Conservation (phyloP, 768 basidiomycete species). For the Boletus subcaerulescens region DNA sequence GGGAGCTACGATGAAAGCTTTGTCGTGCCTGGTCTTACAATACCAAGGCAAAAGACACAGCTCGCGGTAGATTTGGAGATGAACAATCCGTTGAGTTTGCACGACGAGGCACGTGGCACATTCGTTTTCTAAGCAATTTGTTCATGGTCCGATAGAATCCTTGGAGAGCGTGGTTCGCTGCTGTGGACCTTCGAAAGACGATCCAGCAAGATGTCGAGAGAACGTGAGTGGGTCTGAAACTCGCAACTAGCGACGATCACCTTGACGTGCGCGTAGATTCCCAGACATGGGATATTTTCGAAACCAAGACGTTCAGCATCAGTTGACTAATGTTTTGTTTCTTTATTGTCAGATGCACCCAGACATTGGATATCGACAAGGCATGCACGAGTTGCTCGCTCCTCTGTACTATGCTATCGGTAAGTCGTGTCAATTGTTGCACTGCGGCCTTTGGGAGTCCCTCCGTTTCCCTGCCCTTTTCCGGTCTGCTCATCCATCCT, state of each 20-base stretch:
- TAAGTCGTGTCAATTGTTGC: constrained; percentile 13
- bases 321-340: constrained; percentile 85
- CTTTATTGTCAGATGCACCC: constrained; percentile 77
- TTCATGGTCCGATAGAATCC: constrained; percentile 60
- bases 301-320: constrained; percentile 64
- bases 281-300: constrained; percentile 96
- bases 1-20: constrained; percentile 76
- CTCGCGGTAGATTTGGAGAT: constrained; percentile 50
- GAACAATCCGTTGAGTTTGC: constrained; percentile 80
- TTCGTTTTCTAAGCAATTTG: neutral
- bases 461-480: constrained; percentile 7
- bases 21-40: constrained; percentile 48
- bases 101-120: constrained; percentile 55
- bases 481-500: constrained; percentile 12
- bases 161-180: constrained; percentile 92
- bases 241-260: constrained; percentile 1
- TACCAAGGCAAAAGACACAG: constrained; percentile 31
- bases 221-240: constrained; percentile 58
- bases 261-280: constrained; percentile 54
- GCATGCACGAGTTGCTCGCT: constrained; percentile 97
- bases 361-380: constrained; percentile 91
- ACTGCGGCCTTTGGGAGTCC: constrained; percentile 1
- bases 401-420: constrained; percentile 69
- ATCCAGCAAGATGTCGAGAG: constrained; percentile 94
- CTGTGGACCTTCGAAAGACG: constrained; percentile 83